These are phyloP conservation scores for Protomyces macrosporus DNA, from an alignment of 1,139 yeast species.

Conservation along the genomic window DNA sequence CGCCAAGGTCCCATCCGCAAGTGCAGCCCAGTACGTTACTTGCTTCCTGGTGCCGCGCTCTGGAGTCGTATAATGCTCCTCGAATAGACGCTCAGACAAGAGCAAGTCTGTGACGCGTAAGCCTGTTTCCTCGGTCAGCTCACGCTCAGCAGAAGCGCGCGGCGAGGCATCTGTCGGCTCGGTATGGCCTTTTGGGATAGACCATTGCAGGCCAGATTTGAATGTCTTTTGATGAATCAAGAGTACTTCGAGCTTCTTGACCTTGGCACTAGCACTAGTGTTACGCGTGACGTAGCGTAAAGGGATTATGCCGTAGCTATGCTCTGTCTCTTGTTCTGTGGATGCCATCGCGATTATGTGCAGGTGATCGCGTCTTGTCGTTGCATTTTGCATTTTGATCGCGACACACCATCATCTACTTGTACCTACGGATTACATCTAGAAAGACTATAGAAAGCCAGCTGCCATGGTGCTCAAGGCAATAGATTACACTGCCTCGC, in stretches of 20 bases:
- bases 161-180: background rate
- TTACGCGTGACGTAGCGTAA: background rate
- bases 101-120: background rate
- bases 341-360: background rate
- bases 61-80: background rate
- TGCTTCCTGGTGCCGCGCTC: background rate
- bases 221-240: background rate
- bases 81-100: background rate
- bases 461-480: conserved; percentile 28
- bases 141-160: background rate
- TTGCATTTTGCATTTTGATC: no score
- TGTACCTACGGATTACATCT: background rate
- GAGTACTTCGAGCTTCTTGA: background rate
- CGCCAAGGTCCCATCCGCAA: background rate
- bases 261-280: background rate
- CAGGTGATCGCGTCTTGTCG: background rate
- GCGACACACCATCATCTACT: background rate
- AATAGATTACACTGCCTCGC: conserved; percentile 32
- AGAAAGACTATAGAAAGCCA: no score
- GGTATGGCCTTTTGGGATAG: background rate
- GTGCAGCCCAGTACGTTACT: background rate
- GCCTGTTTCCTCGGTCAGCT: background rate
- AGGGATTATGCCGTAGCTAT: background rate
- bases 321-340: background rate
- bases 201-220: background rate